Conservation (phyloP, 1,284 basidiomycete species). For the Fomitopsis pinicola region DNA sequence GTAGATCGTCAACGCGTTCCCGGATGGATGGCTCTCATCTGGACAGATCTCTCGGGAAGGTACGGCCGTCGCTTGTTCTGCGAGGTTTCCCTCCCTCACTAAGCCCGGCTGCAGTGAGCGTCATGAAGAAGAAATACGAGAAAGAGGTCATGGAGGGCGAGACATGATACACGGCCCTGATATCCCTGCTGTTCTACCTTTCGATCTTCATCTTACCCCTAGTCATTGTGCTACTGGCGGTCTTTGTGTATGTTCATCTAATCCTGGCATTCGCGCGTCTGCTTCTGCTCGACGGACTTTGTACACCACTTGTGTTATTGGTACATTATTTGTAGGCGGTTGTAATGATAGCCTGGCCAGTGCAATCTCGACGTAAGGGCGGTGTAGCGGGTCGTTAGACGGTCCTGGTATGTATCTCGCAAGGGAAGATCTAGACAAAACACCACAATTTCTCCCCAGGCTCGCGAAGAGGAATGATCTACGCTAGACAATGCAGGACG, state of each 20-base stretch:
- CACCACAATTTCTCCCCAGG: too few species aligned
- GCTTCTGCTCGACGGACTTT: not conserved
- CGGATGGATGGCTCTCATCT: slow-evolving; percentile 66
- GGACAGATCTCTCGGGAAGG: slow-evolving; percentile 45
- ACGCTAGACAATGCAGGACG: too few species aligned
- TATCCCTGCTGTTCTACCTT: not conserved
- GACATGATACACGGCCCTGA: not conserved
- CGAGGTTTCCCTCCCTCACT: slow-evolving; percentile 23
- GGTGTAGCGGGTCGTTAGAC: too few species aligned
- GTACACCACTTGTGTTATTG: slow-evolving; percentile 1
- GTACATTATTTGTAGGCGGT: slow-evolving; percentile 1
- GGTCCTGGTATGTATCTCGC: too few species aligned
- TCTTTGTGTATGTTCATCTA: not conserved
- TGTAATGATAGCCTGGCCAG: not conserved
- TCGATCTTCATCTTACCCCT: not conserved
- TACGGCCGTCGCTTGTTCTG: slow-evolving; percentile 20
- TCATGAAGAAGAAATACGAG: slow-evolving; percentile 73
- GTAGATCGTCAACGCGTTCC: slow-evolving; percentile 68
- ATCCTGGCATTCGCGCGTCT: not conserved
- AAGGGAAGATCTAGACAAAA: too few species aligned
- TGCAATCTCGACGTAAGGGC: not conserved
- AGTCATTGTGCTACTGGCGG: not conserved
- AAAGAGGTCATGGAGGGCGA: slow-evolving; percentile 59
- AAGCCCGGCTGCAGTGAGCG: slow-evolving; percentile 51
- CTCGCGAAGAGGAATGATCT: too few species aligned